A percentile compares a stretch with the other conserved stretches of the same genome.
Evolutionary conservation across 2,329 filamentous ascomycete genomes (phyloP).

Genomic region (Falciphora oryzae): DNA sequence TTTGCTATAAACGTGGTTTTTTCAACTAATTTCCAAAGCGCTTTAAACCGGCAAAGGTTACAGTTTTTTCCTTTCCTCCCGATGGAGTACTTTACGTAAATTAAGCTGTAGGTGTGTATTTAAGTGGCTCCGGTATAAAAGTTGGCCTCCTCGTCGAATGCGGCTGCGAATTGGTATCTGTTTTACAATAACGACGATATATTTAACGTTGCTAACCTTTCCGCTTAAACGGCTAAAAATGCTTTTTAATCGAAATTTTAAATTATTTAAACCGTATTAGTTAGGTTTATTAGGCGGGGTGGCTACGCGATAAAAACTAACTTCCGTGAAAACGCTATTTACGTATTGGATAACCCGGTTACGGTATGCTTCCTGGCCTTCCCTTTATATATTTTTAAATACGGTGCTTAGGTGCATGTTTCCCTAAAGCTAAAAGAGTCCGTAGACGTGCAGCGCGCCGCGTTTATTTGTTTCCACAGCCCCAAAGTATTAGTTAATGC

Average conservation of each 20-base stretch:
- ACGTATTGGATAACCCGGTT: neutral
- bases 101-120: neutral
- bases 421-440: neutral
- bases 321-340: neutral
- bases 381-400: neutral
- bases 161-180: neutral
- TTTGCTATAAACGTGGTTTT: neutral
- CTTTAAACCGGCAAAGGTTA: neutral
- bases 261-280: neutral
- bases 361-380: neutral
- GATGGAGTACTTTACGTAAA: neutral
- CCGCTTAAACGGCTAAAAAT: neutral
- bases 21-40: neutral
- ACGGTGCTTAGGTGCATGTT: neutral
- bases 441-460: neutral
- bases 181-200: neutral
- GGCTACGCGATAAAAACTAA: neutral
- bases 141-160: neutral
- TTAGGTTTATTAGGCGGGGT: neutral
- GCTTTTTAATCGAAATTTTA: neutral
- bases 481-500: neutral
- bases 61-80: neutral
- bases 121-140: neutral
- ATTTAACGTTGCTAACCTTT: neutral
- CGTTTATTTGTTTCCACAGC: neutral